phyloP scores from a whole-genome alignment of 1,139 yeast species.

The Pichia sp. region DNA sequence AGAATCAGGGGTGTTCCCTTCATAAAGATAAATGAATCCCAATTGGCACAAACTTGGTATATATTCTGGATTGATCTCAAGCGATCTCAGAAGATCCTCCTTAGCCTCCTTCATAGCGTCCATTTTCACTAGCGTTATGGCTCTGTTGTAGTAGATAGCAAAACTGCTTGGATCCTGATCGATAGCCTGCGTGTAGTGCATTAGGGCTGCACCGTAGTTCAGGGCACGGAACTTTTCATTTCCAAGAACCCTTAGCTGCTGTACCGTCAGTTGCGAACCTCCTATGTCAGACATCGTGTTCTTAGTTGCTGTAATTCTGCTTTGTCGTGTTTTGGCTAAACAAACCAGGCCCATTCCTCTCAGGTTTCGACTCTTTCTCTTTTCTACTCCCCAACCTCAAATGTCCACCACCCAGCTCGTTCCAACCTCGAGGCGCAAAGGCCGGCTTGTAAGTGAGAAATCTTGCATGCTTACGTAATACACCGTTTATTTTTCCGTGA shows the following conservation, averaged over 20 bases:
- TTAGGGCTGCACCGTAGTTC: conserved; percentile 34
- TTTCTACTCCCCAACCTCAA: no score
- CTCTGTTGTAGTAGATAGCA: conserved; percentile 35
- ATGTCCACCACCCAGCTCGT: no score
- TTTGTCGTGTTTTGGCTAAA: no score
- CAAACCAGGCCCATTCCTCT: no score
- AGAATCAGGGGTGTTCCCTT: conserved; percentile 34
- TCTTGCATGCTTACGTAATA: no score
- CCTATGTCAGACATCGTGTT: not conserved
- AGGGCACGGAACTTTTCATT: conserved; percentile 31
- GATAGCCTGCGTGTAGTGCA: conserved; percentile 35
- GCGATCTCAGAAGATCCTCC: conserved; percentile 32
- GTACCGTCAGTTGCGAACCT: conserved; percentile 11
- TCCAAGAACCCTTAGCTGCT: conserved; percentile 31
- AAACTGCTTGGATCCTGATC: conserved; percentile 31
- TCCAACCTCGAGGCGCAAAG: no score
- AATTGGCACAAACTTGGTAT: conserved; percentile 36
- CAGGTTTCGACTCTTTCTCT: no score
- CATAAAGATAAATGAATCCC: conserved; percentile 32
- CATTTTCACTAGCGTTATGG: conserved; percentile 35
- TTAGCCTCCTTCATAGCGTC: conserved; percentile 34
- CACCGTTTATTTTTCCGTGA: no score
- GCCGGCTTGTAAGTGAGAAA: no score
- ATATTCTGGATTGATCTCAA: conserved; percentile 31
- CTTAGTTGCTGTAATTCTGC: not conserved